Conservation (phyloP, 2,329 filamentous ascomycete genomes). For the Keithomyces neogunnii region DNA sequence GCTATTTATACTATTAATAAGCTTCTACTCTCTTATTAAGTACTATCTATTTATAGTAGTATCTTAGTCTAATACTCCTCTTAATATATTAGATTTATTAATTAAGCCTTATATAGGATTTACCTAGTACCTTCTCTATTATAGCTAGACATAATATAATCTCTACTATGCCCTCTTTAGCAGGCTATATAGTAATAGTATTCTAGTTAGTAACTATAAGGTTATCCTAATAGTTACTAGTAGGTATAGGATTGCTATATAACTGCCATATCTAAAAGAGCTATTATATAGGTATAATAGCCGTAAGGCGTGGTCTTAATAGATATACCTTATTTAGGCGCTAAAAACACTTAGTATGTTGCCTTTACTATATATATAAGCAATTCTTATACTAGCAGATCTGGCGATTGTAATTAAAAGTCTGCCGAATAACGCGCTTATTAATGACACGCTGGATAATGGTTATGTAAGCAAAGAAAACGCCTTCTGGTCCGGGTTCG, state of each 20-base stretch:
- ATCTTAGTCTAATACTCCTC: neutral
- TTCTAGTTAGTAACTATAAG: neutral
- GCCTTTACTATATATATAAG: neutral
- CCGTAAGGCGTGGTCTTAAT: neutral
- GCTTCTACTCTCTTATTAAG: neutral
- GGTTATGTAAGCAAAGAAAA: neutral
- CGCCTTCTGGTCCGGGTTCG: neutral
- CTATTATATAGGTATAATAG: neutral
- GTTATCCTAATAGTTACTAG: neutral
- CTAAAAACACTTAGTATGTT: neutral
- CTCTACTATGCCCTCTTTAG: neutral
- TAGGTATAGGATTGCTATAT: neutral
- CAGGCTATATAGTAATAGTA: neutral
- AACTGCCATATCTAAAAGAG: neutral
- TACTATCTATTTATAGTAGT: neutral
- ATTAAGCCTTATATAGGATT: neutral
- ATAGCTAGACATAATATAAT: neutral
- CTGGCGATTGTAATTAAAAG: neutral
- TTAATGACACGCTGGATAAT: neutral
- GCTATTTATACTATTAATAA: neutral
- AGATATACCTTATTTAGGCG: neutral
- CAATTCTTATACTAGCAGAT: neutral
- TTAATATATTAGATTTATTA: neutral
- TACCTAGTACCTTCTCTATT: neutral
- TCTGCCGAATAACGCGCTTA: neutral